Base-by-base conservation (phyloP, 1,139 yeast species). In the Pneumocystis wakefieldiae region DNA sequence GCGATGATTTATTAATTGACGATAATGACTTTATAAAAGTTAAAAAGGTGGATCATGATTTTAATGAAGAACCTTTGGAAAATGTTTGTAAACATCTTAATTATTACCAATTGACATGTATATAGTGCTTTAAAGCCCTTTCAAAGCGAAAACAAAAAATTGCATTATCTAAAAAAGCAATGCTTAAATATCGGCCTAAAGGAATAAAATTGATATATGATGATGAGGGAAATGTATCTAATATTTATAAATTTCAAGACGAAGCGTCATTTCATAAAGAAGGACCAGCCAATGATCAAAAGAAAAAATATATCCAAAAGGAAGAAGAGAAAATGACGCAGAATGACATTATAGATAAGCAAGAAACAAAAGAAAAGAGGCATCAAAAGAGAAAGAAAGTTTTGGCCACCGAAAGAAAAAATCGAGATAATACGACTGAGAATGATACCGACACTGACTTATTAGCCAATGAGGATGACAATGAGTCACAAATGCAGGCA, bases 161-260 rank as follows among this genome's bases (percentile, higher is more conserved):
- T 68, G 97, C 97, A 0, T 78, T 90, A 62, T 87, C 96, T 10
- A 90, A 86, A 76, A 92, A 91, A 73, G 83, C 84, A 15, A 81
- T 87, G n/a, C 72, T 83, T 29, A 81, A 81, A 66, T 87, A 90
- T 8, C 74, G 73, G 8, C 63, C 67, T 36, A 82, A 83, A 66
- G 85, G 96, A 19, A 82, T 88, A 39, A 92, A 89, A 73, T 75
- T 92, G 69, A 80, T 82, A 64, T 92, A 92, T 73, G 99, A 92
- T 72, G 98, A 92, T 67, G 97, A 92, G 2, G 99, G 99, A 57
- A 70, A 79, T 8, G 85, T 97, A 0, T 97, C 91, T 74, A 87
- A 95, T 15, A 78, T 91, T 15, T 92, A 92, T 71, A 97, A 92
- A 74, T 79, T 92, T 66, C 92, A 89, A 72, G 89, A 86, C 68